Conservation (phyloP, 768 basidiomycete species). For the Macrolepiota albuminosa region DNA sequence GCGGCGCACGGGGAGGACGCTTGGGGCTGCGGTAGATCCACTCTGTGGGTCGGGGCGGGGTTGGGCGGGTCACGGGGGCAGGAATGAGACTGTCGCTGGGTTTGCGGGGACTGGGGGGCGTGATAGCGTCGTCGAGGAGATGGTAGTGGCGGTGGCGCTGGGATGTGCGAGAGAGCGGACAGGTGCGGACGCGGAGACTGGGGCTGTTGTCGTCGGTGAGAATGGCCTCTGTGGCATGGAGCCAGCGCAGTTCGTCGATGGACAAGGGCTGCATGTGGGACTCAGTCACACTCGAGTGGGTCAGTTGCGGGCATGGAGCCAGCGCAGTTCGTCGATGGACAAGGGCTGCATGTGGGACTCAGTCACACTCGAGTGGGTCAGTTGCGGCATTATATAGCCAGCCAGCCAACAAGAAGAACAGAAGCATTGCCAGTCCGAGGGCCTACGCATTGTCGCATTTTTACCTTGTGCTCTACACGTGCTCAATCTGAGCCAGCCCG, state of each 20-base stretch:
- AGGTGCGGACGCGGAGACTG: background rate
- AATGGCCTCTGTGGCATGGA: constrained; percentile 32
- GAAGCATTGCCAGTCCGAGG: too few relatives aligned
- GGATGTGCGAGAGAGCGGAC: background rate
- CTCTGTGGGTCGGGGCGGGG: constrained; percentile 12
- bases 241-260: constrained; percentile 46
- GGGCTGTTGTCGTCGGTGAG: background rate
- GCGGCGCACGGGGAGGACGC: constrained; percentile 11
- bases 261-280: constrained; percentile 20
- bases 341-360: constrained; percentile 14
- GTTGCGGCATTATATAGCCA: too few relatives aligned
- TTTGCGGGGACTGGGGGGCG: constrained; percentile 1
- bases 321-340: constrained; percentile 43
- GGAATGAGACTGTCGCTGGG: constrained; percentile 8
- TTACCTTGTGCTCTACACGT: too few relatives aligned
- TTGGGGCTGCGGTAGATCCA: constrained; percentile 21
- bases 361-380: background rate
- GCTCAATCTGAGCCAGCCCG: too few relatives aligned
- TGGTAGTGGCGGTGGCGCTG: constrained; percentile 3
- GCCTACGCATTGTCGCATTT: too few relatives aligned
- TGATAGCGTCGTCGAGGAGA: background rate
- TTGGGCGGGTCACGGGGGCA: constrained; percentile 4
- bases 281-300: background rate
- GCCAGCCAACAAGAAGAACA: too few relatives aligned
- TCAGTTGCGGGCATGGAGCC: constrained; percentile 33